Conservation (phyloP, 139 green algal species). For the Yamagishiella unicocca region DNA sequence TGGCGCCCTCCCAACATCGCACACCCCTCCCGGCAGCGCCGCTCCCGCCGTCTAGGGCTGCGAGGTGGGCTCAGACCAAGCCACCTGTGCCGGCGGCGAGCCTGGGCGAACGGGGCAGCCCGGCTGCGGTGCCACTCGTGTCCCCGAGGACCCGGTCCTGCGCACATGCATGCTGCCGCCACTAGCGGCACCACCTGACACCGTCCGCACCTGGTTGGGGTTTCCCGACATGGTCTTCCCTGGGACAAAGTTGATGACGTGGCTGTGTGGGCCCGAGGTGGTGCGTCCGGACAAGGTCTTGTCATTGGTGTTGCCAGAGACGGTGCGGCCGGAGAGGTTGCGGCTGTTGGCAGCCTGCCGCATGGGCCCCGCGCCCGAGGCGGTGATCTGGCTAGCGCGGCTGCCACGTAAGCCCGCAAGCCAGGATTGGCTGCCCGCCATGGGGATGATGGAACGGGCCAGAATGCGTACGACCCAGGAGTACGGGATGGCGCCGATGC, state of each 20-base stretch:
- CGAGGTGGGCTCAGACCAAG: too few relatives aligned
- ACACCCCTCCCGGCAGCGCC: too few relatives aligned
- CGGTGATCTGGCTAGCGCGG: slow-evolving; percentile 32
- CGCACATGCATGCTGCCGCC: too few relatives aligned
- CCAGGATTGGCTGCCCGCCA: slow-evolving; percentile 15
- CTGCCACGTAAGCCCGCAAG: slow-evolving; percentile 33
- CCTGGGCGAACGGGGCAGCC: too few relatives aligned
- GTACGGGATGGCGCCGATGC: slow-evolving; percentile 54
- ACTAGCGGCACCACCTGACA: too few relatives aligned
- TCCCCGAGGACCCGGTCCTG: too few relatives aligned
- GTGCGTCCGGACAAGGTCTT: slow-evolving; percentile 18
- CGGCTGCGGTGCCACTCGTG: too few relatives aligned
- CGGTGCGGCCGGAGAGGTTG: slow-evolving; percentile 1
- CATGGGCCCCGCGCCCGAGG: slow-evolving; percentile 9
- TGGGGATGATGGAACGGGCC: neutral
- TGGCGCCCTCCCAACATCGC: too few relatives aligned
- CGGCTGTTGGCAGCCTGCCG: neutral
- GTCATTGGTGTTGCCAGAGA: neutral
- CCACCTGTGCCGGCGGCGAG: too few relatives aligned
- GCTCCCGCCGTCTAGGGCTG: too few relatives aligned
- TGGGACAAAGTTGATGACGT: neutral
- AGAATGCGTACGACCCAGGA: slow-evolving; percentile 43
- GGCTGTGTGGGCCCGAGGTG: neutral
- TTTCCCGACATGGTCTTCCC: slow-evolving; percentile 21
- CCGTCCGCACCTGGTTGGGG: too few relatives aligned